Conservation (phyloP, 306 rosid genomes). For the Dalbergia cultrata region DNA sequence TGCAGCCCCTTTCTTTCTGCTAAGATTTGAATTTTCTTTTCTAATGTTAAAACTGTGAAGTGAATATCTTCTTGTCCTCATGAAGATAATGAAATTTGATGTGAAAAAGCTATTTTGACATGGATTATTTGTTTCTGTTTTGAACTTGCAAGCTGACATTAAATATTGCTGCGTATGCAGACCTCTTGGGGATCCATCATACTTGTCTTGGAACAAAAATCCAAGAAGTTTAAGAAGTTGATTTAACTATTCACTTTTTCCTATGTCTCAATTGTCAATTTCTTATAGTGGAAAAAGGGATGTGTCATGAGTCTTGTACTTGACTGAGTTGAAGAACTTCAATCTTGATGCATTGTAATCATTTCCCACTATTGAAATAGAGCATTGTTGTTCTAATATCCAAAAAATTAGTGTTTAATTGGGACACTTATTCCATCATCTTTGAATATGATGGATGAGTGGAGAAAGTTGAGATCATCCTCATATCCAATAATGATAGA, state of each 20-base stretch:
- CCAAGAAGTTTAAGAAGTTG: conserved; percentile 49
- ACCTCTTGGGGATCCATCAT: conserved; percentile 91
- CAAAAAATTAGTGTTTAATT: too few species aligned
- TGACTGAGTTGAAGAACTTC: conserved; percentile 22
- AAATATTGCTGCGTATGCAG: conserved; percentile 61
- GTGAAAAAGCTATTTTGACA: neutral
- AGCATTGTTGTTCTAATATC: too few species aligned
- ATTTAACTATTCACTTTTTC: conserved; percentile 19
- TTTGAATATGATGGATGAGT: too few species aligned
- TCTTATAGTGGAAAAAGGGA: conserved; percentile 9
- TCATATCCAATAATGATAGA: too few species aligned
- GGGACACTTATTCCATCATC: too few species aligned
- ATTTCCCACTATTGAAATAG: conserved; percentile 21
- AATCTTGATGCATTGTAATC: conserved; percentile 13
- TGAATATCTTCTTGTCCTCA: too few species aligned
- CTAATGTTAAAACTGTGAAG: neutral
- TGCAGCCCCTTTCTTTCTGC: neutral
- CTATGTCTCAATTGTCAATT: neutral
- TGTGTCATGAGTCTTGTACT: conserved; percentile 24
- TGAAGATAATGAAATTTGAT: neutral
- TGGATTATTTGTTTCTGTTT: neutral
- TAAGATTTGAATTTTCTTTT: neutral
- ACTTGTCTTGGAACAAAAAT: conserved; percentile 85
- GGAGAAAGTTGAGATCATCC: too few species aligned
- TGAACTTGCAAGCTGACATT: conserved; percentile 39